Evolutionary conservation across 2,329 filamentous ascomycete species (phyloP), one percentile per base, ranked within the genome.

Genomic region (Hirsutella minnesotensis): DNA sequence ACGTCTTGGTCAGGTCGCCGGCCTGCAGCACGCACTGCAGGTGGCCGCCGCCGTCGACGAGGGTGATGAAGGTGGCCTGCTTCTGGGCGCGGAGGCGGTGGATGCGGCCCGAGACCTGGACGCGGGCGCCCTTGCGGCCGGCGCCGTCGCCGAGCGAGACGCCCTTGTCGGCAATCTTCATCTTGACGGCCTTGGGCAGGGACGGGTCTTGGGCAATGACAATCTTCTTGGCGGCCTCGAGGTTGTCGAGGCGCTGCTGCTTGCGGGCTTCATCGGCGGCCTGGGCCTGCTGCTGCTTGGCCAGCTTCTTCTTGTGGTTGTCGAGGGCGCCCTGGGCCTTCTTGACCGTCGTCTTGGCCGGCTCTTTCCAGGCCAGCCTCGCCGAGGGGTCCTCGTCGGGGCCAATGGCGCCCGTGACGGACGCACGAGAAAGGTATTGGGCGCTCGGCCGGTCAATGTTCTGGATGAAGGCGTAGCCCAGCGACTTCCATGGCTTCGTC

Each of bases 1-100:
- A 94, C n/a, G 86, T 90, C 71, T 87, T 88, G 51, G 86, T 83
- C 53, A 96, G 73, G 49, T 87, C 74, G 44, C 88, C 88, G 3
- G 72, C 44, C 38, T 34, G 64, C 51, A 95, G 69, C 48, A 51
- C 49, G 30, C 51, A 50, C 45, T 56, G 53, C 49, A 56, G 50
- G 31, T 49, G 49, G 36, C 57, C 58, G 56, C 89, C 86, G 45
- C 89, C 89, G 58, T 94, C 86, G 49, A 81, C 73, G 49, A 95
- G 69, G n/a, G 83, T 90, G 57, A 95, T 72, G 65, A 95, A 95
- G 44, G 87, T 81, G 49, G 86, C 77, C 57, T 86, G 81, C 65
- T 90, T 92, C 66, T 95, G 89, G 47, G 76, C 72, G 47, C 86
- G 77, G 61, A 89, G 68, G 46, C 86, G 78, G 65, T 94, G 86